Base-by-base conservation (phyloP, 176 grass and related monocot species). In the bread wheat (Triticum aestivum) region DNA sequence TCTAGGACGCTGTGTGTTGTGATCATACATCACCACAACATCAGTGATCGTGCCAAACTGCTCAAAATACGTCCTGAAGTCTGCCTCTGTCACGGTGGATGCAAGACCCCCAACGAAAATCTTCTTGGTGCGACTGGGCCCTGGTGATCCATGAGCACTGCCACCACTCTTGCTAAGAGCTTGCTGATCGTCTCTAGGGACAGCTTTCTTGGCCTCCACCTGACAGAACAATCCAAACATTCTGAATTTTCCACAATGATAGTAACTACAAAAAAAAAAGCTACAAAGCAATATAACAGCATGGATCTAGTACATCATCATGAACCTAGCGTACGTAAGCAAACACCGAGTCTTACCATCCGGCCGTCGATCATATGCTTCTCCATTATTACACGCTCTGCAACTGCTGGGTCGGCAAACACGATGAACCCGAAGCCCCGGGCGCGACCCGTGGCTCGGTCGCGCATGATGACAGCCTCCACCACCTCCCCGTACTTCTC, bases 191-290 rank as follows among this genome's bases (percentile, higher is more conserved):
- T 98, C 96, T 29, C 96, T 85, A 2, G 96, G 93, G 85, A 98
- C 89, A 44, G 96, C 93, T 86, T 95, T 98, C 81, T 98, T 98
- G 0, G 96, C 96, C 86, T 98, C 96, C 65, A 98, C 96, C 96
- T 98, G 75, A 77, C 14, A 72, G 81, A 87, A 38, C 71, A 71
- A 87, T 64, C 58, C 65, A 83, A 85, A 81, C 84, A 89, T 85
- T 82, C 72, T 83, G 17, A 71, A 74, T 88, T 62, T 69, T 78
- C 26, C 38, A 3, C 32, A 84, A 56, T 62, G 30, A 10, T 29
- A 71, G 17, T 73, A 69, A 70, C 49, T 74, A 39, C 7, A 49
- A 79, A 18, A 49, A 39, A 18, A 18, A 18, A 32, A 77, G 11
- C 67, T 33, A 80, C 20, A 80, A 76, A 72, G n/a, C 14, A 74